phyloP scores from a whole-genome alignment of 2,329 filamentous ascomycete species.

The Sporothrix brunneoviolacea region DNA sequence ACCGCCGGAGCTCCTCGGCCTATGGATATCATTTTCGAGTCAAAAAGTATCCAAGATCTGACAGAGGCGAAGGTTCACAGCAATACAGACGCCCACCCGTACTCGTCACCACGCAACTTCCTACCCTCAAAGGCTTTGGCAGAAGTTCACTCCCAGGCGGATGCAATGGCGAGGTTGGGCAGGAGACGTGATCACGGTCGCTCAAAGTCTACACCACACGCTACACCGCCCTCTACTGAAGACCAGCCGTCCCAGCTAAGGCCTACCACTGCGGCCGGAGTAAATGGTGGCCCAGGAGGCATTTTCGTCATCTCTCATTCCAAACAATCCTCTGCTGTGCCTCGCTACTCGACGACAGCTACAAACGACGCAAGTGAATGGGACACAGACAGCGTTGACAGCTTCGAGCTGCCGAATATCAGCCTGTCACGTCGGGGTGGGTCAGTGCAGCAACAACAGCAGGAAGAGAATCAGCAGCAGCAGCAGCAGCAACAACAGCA shows the following conservation, averaged over 20 bases:
- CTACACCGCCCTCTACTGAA: neutral
- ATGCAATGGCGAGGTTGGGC: neutral
- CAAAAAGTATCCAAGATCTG: constrained; percentile 4
- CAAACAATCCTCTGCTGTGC: neutral
- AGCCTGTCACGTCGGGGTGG: constrained; percentile 6
- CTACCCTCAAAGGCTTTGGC: neutral
- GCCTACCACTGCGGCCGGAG: neutral
- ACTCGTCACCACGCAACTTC: neutral
- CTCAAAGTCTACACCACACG: constrained; percentile 1
- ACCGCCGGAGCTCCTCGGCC: constrained; percentile 41
- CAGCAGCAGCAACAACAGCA: neutral
- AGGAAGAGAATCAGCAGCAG: constrained; percentile 5
- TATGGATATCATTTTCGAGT: constrained; percentile 9
- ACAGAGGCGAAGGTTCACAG: neutral
- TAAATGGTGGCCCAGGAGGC: neutral
- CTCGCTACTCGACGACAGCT: neutral
- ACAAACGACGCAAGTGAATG: constrained; percentile 2
- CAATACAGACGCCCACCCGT: neutral
- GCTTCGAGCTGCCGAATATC: constrained; percentile 18
- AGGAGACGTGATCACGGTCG: neutral
- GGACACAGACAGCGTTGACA: constrained; percentile 18
- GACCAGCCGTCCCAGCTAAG: neutral
- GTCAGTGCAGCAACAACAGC: neutral
- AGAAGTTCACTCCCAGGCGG: neutral
- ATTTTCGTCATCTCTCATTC: neutral